Base-by-base conservation (phyloP, 2,329 filamentous ascomycete genomes). In the Fusarium multiceps region DNA sequence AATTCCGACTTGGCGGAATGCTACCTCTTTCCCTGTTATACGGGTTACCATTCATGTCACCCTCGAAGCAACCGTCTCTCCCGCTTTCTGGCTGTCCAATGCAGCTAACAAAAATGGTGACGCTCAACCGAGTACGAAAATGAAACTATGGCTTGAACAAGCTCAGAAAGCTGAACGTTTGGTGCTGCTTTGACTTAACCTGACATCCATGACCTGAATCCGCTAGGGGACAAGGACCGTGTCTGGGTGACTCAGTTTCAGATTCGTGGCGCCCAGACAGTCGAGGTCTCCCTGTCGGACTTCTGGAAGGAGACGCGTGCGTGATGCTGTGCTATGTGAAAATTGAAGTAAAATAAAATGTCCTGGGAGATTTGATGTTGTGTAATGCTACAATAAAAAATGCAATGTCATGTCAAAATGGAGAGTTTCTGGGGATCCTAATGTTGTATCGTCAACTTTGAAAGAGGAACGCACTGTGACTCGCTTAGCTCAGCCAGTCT, bases 201-300 rank as follows among this genome's bases (percentile, higher is more conserved):
- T 28, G 45, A 28, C 25, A 20, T 47, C 25, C 25, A 47, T 47
- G 45, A 47, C 45, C 49, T 53, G 49, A 53, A 53, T 53, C 49
- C 34, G n/a, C 49, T 53, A 53, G 37, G 34, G 34, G 55, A 57
- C 43, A 57, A 48, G 59, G 59, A 63, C 67, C 42, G 41, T 47
- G 59, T 71, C 64, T 48, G 50, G 41, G 68, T 71, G 60, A 71
- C 68, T 71, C 68, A 71, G 68, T 71, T 71, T 71, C 68, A 71
- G 64, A 62, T 69, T 69, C 46, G 55, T 54, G 55, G 55, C 40
- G 53, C 68, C 49, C 51, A 71, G 56, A 56, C 54, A 43, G 41
- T 71, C 60, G 48, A 71, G 64, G 53, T 42, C 48, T 53, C 43
- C 60, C 54, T 37, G 30, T 27, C 43, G 34, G 53, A 40, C 54